Percentiles rank a stretch among this genome's conserved stretches.
phyloP scores from a whole-genome alignment of 2,329 filamentous ascomycete species.

The Colletotrichum neosansevieriae region DNA sequence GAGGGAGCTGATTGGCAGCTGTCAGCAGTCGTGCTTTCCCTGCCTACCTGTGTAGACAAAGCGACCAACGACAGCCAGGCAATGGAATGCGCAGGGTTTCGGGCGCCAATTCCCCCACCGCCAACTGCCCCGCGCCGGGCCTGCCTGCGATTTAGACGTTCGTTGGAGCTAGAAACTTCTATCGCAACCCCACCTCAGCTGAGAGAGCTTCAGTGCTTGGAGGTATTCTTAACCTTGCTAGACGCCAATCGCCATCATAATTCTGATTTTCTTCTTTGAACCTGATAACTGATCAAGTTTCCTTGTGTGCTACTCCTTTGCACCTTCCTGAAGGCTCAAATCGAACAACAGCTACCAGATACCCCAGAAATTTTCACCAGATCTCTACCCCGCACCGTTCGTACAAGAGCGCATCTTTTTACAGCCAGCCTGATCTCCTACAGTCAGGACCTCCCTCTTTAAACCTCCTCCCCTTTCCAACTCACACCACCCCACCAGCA shows the following conservation, averaged over 20 bases:
- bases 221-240: constrained; percentile 4
- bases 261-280: neutral
- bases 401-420: constrained; percentile 52
- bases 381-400: constrained; percentile 10
- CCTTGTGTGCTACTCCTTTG: neutral
- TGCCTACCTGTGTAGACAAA: neutral
- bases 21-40: neutral
- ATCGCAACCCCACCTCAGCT: constrained; percentile 23
- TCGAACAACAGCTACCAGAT: constrained; percentile 18
- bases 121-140: constrained; percentile 20
- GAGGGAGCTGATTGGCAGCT: constrained; percentile 9
- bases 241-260: neutral
- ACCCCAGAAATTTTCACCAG: constrained; percentile 1
- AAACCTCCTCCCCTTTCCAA: neutral
- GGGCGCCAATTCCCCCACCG: constrained; percentile 3
- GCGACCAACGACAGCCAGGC: neutral
- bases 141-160: neutral
- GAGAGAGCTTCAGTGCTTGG: constrained; percentile 2
- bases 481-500: neutral
- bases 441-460: neutral
- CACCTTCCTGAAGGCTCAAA: constrained; percentile 12
- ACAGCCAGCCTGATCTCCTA: neutral
- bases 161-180: constrained; percentile 29
- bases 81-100: neutral
- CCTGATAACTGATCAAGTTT: neutral